Conservation (phyloP, 2,329 filamentous ascomycete species). For the Podosphaera xanthii region DNA sequence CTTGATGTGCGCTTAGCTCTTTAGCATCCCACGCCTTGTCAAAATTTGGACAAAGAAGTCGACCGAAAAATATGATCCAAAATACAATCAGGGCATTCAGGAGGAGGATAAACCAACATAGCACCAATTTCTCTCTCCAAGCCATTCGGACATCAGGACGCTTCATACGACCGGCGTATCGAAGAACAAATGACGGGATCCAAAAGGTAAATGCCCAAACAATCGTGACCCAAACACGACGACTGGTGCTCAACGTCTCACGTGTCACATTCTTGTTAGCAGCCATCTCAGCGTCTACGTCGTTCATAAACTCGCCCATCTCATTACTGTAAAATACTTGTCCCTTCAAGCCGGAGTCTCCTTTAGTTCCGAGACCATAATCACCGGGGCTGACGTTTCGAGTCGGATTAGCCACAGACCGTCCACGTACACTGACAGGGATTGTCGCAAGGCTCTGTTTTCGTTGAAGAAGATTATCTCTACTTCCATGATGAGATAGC, state of each 20-base stretch:
- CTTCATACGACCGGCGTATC: conserved; percentile 81
- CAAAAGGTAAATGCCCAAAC: conserved; percentile 83
- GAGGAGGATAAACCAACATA: conserved; percentile 59
- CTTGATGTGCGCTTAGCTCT: conserved; percentile 48
- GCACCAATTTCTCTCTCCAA: conserved; percentile 83
- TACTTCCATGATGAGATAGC: conserved; percentile 40
- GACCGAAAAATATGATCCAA: conserved; percentile 75
- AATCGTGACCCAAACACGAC: conserved; percentile 57
- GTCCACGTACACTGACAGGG: conserved; percentile 26
- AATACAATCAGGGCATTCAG: conserved; percentile 70
- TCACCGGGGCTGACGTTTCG: conserved; percentile 44
- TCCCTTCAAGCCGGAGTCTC: conserved; percentile 46
- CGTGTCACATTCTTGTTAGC: conserved; percentile 57
- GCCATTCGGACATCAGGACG: conserved; percentile 90
- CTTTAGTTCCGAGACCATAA: conserved; percentile 72
- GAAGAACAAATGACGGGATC: conserved; percentile 71
- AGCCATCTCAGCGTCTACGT: conserved; percentile 56
- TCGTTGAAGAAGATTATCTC: conserved; percentile 40
- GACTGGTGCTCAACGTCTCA: conserved; percentile 34
- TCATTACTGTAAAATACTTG: conserved; percentile 53
- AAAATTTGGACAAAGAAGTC: conserved; percentile 68
- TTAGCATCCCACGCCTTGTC: conserved; percentile 66
- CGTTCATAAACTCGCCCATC: conserved; percentile 38
- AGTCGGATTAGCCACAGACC: conserved; percentile 38
- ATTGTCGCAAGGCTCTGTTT: conserved; percentile 14